Percentiles rank a stretch among this genome's conserved stretches.
These are phyloP conservation scores for Catharanthus roseus DNA, from an alignment of 257 asterid species.

Conservation along the genomic window DNA sequence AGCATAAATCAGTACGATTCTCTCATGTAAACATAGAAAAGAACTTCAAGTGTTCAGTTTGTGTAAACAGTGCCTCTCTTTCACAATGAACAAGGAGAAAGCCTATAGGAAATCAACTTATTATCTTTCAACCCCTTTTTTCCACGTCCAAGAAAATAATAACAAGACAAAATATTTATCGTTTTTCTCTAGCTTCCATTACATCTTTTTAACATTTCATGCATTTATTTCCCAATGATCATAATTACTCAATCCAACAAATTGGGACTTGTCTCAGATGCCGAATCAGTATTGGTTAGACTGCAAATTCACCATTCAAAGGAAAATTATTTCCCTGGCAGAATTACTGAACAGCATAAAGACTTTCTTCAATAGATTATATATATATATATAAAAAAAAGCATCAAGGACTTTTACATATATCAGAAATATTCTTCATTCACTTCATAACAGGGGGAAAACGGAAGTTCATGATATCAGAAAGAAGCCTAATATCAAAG, in stretches of 20 bases:
- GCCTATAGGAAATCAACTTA: not conserved
- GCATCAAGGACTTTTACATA: not conserved
- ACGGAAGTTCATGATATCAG: not conserved
- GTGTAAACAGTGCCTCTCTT: not conserved
- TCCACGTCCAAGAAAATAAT: not conserved
- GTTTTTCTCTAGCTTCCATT: not conserved
- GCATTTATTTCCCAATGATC: not conserved
- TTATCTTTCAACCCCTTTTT: not conserved
- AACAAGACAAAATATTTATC: not conserved
- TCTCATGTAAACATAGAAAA: conserved; percentile 12
- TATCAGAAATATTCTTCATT: not conserved
- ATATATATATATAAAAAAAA: too few relatives aligned
- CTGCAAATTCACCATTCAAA: not conserved
- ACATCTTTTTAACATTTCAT: not conserved
- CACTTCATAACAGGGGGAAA: too few relatives aligned
- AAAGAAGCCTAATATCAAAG: not conserved
- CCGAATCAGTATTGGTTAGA: not conserved
- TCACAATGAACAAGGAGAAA: not conserved
- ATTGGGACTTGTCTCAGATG: not conserved
- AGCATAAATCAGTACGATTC: conserved; percentile 14
- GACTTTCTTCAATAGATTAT: not conserved
- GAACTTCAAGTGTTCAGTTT: not conserved
- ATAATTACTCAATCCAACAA: not conserved
- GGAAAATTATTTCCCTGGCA: not conserved
- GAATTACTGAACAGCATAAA: not conserved